These are phyloP conservation scores for Neurospora africana DNA, from an alignment of 495 filamentous ascomycete genomes.

Conservation along the genomic window DNA sequence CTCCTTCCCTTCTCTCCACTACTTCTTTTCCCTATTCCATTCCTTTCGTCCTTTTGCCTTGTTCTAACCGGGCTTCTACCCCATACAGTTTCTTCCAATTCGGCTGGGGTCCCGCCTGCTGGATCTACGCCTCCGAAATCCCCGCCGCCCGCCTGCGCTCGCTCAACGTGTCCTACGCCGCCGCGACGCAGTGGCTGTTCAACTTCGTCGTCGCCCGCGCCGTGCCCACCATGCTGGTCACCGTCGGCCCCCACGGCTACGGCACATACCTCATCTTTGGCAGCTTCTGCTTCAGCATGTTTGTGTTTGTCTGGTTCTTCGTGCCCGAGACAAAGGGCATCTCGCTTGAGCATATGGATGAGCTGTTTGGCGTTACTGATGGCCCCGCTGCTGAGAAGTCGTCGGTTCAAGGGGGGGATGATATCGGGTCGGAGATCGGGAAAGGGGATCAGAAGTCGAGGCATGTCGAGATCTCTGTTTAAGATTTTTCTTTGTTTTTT, in stretches of 20 bases:
- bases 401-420: background rate
- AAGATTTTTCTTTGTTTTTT: background rate
- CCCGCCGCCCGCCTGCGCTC: conserved; percentile 61
- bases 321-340: conserved; percentile 61
- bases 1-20: background rate
- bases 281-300: conserved; percentile 56
- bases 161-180: conserved; percentile 57
- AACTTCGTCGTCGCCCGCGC: conserved; percentile 59
- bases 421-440: background rate
- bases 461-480: background rate
- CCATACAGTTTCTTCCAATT: conserved; percentile 54
- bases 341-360: conserved; percentile 30
- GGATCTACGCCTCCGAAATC: conserved; percentile 70
- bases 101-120: conserved; percentile 70
- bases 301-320: conserved; percentile 59
- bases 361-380: conserved; percentile 26
- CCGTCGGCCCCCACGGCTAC: conserved; percentile 52
- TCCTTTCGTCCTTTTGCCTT: no score
- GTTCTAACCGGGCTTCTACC: no score
- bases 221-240: conserved; percentile 55
- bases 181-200: conserved; percentile 61
- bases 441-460: background rate
- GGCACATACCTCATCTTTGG: conserved; percentile 48
- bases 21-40: background rate
- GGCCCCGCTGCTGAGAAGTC: background rate